Conservation (phyloP, 73 alveolate genomes). For the Paramecium pentaurelia region DNA sequence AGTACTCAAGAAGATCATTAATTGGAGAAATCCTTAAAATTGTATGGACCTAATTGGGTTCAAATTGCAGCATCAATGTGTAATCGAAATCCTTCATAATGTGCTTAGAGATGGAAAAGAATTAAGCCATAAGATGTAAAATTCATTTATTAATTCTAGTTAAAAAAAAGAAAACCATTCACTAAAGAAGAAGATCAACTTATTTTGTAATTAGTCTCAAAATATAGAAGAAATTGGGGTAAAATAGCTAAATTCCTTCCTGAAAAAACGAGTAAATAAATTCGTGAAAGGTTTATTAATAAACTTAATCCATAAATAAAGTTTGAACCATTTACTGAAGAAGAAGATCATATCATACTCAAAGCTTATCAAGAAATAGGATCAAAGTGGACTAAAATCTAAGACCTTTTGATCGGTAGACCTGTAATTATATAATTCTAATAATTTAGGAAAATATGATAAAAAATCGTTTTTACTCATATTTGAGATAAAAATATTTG, state of each 20-base stretch:
- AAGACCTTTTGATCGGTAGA: slow-evolving; percentile 38
- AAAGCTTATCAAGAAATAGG: slow-evolving; percentile 7
- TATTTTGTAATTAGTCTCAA: background rate
- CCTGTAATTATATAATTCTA: slow-evolving; percentile 17
- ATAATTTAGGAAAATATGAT: slow-evolving; percentile 2
- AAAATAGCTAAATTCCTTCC: slow-evolving; percentile 23
- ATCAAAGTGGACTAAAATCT: slow-evolving; percentile 44
- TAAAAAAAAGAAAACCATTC: slow-evolving; percentile 20
- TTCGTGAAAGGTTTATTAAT: slow-evolving; percentile 97
- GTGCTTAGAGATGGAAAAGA: slow-evolving; percentile 45
- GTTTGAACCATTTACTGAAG: slow-evolving; percentile 86
- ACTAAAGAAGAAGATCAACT: slow-evolving; percentile 21
- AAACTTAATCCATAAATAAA: slow-evolving; percentile 92
- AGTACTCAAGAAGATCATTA: background rate
- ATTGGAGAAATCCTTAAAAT: background rate
- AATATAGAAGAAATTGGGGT: slow-evolving; percentile 45
- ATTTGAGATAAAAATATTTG: background rate
- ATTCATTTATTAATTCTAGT: background rate
- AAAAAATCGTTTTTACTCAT: background rate
- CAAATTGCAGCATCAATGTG: background rate
- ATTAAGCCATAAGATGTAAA: background rate
- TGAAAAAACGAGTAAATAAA: slow-evolving; percentile 83
- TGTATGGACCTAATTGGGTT: background rate
- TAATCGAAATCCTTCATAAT: slow-evolving; percentile 33
- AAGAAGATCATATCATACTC: slow-evolving; percentile 69